Percentiles rank a stretch among this genome's conserved stretches.
Evolutionary conservation across 352 stramenopile genomes (phyloP).

Genomic region (Globisporangium apiculatum): DNA sequence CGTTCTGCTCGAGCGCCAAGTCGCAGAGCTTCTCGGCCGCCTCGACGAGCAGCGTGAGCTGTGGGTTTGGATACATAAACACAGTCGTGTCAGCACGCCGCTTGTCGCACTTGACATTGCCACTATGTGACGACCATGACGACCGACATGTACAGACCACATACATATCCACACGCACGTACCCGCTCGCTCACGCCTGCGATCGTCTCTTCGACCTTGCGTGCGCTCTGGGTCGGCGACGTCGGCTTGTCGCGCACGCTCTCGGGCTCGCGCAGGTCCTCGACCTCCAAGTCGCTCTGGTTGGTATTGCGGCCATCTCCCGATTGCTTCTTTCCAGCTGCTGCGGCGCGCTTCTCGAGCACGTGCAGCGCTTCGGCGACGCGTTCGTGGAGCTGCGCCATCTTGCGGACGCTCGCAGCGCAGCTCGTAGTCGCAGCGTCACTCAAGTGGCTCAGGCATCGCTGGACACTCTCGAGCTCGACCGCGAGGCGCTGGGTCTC

Average conservation of each 20-base stretch:
- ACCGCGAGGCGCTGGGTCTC: constrained; percentile 75
- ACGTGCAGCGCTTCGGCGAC: constrained; percentile 62
- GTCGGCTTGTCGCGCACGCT: constrained; percentile 23
- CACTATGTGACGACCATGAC: neutral
- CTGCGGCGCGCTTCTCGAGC: constrained; percentile 49
- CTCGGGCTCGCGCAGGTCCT: constrained; percentile 46
- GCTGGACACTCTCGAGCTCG: constrained; percentile 66
- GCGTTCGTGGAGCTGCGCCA: constrained; percentile 50
- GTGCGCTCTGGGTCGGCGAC: constrained; percentile 33
- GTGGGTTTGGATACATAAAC: constrained; percentile 1
- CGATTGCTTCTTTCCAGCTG: constrained; percentile 5
- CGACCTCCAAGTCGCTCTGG: constrained; percentile 30
- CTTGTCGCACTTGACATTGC: too few species aligned
- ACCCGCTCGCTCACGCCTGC: constrained; percentile 59
- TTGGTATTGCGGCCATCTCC: constrained; percentile 18
- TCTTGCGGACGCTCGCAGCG: constrained; percentile 49
- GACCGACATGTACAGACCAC: neutral
- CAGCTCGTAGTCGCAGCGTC: constrained; percentile 51
- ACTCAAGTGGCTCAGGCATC: constrained; percentile 42
- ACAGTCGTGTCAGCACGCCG: neutral
- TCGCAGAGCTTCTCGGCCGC: constrained; percentile 67
- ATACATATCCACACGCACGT: neutral
- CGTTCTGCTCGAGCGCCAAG: constrained; percentile 66
- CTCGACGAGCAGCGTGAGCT: constrained; percentile 51
- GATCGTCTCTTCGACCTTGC: constrained; percentile 67